Evolutionary conservation across 2,329 filamentous ascomycete genomes (phyloP).

Genomic region (Lachnellula occidentalis): DNA sequence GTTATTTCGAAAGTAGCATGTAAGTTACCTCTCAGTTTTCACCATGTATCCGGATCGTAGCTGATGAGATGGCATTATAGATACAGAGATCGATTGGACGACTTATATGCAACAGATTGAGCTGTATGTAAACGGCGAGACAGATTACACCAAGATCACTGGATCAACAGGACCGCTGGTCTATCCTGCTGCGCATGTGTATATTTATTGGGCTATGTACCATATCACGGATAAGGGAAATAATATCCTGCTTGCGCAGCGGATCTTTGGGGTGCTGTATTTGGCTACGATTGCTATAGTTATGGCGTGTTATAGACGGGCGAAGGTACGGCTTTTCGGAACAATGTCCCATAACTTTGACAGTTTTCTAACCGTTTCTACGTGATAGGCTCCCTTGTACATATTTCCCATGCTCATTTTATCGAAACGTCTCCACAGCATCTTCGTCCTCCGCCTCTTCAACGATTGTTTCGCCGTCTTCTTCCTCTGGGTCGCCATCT

Average conservation of each 20-base stretch:
- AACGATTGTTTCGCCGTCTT: conserved; percentile 89
- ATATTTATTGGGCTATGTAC: conserved; percentile 80
- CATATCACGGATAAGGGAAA: conserved; percentile 68
- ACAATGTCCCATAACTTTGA: background rate
- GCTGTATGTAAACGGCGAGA: conserved; percentile 76
- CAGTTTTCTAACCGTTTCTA: conserved; percentile 4
- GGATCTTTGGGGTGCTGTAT: conserved; percentile 77
- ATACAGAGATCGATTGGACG: conserved; percentile 97
- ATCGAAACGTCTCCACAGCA: conserved; percentile 88
- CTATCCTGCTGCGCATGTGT: conserved; percentile 91
- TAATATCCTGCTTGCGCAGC: conserved; percentile 76
- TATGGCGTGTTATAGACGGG: conserved; percentile 73
- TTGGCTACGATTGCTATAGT: conserved; percentile 69
- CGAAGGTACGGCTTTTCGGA: conserved; percentile 47
- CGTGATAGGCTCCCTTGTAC: conserved; percentile 69
- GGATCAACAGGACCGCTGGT: conserved; percentile 90
- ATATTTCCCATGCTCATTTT: conserved; percentile 79
- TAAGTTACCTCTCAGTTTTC: conserved; percentile 8
- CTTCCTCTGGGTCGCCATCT: conserved; percentile 78
- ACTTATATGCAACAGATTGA: conserved; percentile 94
- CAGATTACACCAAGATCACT: conserved; percentile 79
- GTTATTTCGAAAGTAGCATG: conserved; percentile 29
- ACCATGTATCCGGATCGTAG: background rate
- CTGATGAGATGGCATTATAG: conserved; percentile 37
- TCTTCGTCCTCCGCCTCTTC: conserved; percentile 89